Evolutionary conservation across 305 asterid genomes (phyloP), one percentile per base, ranked within the genome.

Genomic region (Euphrasia arctica): DNA sequence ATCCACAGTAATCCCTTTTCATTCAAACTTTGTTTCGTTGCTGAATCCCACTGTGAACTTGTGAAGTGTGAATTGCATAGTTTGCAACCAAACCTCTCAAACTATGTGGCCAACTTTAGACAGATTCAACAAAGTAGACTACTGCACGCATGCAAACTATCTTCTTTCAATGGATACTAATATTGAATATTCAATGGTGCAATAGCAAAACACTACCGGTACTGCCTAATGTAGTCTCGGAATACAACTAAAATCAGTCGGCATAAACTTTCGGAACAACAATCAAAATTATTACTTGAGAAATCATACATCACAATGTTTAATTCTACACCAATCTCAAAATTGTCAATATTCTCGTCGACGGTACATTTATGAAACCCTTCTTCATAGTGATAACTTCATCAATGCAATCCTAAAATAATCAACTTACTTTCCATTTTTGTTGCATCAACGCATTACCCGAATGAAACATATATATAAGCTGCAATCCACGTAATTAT

Each of bases 51-150:
- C 27, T 25, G 27, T 25, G 27, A 25, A 25, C 27, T 25, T 25
- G 27, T 25, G 27, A 25, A 42, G 34, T 8, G 1, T 13, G 25
- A 15, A 63, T 22, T 32, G 42, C 54, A 39, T 42, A 68, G 52
- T 47, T 52, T 25, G 36, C 27, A 54, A 54, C 58, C 63, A 73
- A 3, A 58, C 49, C 25, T 36, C 28, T 54, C 25, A 18, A 66
- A 47, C 36, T 6, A 62, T 48, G 71, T 60, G 58, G 59, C 60
- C 54, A 47, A 65, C 58, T 63, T 64, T 49, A 64, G 39, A 58
- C 25, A 9, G 68, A 43, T 63, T 59, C 60, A 49, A 49, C 43
- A 56, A 34, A n/a, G 28, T 55, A 42, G 59, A 54, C 51, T 69
- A 60, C 29, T 15, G 10, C 62, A 22, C 58, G 56, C 63, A 66